Base-by-base conservation (phyloP, 306 rosid genomes). In the Arachis hypogaea region DNA sequence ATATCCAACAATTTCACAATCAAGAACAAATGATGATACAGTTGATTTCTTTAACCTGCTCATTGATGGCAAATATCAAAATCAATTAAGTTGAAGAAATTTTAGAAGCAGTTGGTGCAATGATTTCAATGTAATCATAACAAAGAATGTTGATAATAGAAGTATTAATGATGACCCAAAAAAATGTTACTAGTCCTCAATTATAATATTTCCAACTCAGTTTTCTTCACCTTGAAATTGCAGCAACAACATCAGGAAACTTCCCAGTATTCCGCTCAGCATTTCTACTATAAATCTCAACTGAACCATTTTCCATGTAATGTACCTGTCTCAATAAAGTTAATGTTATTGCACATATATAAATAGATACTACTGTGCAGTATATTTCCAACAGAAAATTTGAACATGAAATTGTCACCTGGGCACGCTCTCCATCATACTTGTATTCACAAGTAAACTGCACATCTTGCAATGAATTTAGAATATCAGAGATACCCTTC, bases 391-490 rank as follows among this genome's bases (percentile, higher is more conserved):
- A 52, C 44, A 66, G 54, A 68, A 44, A 42, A 44, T 36, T 69
- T 64, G 75, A 74, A 60, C 62, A 56, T 50, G 29, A 65, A 65
- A 66, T 71, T 76, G 62, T 84, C 79, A 94, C 99, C 97, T 94
- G 97, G 46, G 96, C 99, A 78, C 97, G 96, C 81, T 94, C 96
- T 49, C 97, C 98, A 63, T 91, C 98, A 1, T 94, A 91, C 82
- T 94, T 94, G 87, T 89, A 91, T 78, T 94, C 99, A 77, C 97
- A 89, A 11, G 97, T 92, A 82, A 91, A 91, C 77, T 92, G 95
- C 50, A 85, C 81, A 77, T 83, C 93, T 82, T 88, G 91, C 71
- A 92, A 91, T 68, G 88, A 91, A 78, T 88, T 86, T 73, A 88
- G 81, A 80, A 94, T 73, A 84, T 94, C 97, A 47, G 95, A 78